Conservation (phyloP, 1,284 basidiomycete genomes). For the Moniliophthora roreri region DNA sequence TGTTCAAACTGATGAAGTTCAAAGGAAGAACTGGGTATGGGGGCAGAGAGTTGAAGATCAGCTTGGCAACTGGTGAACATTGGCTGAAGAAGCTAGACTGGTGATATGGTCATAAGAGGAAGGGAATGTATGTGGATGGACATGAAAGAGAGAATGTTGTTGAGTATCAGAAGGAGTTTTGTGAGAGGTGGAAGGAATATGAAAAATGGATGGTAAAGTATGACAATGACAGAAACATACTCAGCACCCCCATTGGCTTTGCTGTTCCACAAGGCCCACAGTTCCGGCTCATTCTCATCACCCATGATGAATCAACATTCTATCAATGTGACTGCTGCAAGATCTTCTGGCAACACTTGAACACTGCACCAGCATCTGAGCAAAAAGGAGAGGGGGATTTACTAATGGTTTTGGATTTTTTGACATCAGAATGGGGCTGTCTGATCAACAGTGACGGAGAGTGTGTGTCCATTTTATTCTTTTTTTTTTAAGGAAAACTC, state of each 20-base stretch:
- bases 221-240: conserved; percentile 15
- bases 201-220: conserved; percentile 16
- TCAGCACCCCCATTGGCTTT: conserved; percentile 7
- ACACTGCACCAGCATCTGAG: conserved; percentile 10
- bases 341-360: conserved; percentile 13
- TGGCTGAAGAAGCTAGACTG: not conserved
- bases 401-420: conserved; percentile 22
- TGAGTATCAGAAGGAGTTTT: conserved; percentile 13
- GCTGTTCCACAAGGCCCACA: conserved; percentile 8
- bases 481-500: not conserved
- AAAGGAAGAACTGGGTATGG: not conserved
- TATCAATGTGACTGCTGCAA: conserved; percentile 20
- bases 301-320: conserved; percentile 24
- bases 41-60: not conserved
- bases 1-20: conserved; percentile 8
- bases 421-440: conserved; percentile 16
- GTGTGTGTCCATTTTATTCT: conserved; percentile 1
- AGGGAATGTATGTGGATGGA: conserved; percentile 20
- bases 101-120: conserved; percentile 2
- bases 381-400: conserved; percentile 22
- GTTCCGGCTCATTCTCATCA: conserved; percentile 12
- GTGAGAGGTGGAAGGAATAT: conserved; percentile 13
- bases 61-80: not conserved
- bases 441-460: conserved; percentile 15
- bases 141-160: conserved; percentile 22